A percentile compares a stretch with the other conserved stretches of the same genome.
phyloP scores from a whole-genome alignment of 768 basidiomycete genomes.

The Boletus barrowsii region DNA sequence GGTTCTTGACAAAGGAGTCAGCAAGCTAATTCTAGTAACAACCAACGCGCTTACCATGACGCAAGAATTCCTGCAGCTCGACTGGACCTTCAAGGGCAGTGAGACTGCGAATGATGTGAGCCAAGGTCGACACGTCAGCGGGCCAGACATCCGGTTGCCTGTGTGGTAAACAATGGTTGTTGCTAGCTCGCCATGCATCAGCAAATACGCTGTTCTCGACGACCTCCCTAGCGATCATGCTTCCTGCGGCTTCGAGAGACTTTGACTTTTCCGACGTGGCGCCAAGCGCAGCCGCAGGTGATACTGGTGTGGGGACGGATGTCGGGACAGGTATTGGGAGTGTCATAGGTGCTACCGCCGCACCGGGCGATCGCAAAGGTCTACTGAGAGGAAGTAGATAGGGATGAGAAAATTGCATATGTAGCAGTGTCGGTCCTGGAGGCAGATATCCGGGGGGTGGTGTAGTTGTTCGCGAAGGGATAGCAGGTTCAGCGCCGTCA shows the following conservation, averaged over 20 bases:
- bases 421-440: constrained; percentile 62
- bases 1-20: constrained; percentile 3
- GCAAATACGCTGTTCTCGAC: constrained; percentile 74
- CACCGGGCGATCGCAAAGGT: constrained; percentile 58
- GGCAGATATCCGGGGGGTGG: constrained; percentile 73
- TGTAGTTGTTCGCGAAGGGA: constrained; percentile 56
- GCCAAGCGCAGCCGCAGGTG: constrained; percentile 69
- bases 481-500: constrained; percentile 23
- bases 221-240: constrained; percentile 60
- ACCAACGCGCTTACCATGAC: constrained; percentile 27
- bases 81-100: constrained; percentile 39
- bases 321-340: constrained; percentile 39
- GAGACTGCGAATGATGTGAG: constrained; percentile 36
- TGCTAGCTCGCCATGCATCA: constrained; percentile 56
- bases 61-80: constrained; percentile 44
- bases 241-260: constrained; percentile 64
- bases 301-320: constrained; percentile 81
- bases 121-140: constrained; percentile 49
- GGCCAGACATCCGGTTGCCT: constrained; percentile 49
- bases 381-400: constrained; percentile 59
- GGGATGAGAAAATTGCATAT: constrained; percentile 64
- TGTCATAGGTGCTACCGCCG: constrained; percentile 45
- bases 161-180: constrained; percentile 13
- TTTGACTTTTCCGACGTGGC: constrained; percentile 62
- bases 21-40: neutral